Evolutionary conservation across 768 basidiomycete genomes (phyloP), one percentile per base, ranked within the genome.

Genomic region (Piloderma croceum): DNA sequence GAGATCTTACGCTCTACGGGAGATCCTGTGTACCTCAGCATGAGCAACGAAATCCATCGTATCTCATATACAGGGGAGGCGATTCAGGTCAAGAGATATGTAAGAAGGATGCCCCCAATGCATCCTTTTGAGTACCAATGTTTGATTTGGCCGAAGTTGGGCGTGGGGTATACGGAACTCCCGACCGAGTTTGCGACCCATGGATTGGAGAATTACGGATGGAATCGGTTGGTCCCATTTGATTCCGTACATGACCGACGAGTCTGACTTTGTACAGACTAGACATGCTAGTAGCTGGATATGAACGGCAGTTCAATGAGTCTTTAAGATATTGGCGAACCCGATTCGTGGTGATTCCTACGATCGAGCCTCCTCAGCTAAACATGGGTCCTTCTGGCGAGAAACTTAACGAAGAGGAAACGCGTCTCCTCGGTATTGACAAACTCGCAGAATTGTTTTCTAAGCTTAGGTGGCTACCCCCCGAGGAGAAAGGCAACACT

Each of bases 1-100:
- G 79, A 82, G 33, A 74, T 84, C 37, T 65, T 83, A 50, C 66
- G 63, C 35, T 71, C 73, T 0, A 74, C 81, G 29, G 61, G 60
- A 27, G 78, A 84, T 37, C 83, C 91, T 1, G 82, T 96, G 6
- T 98, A 86, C 64, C 71, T 98, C 39, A 90, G 90, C 50, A 92
- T 93, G 78, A 84, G 83, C 57, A 94, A 97, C 57, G 90, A 94
- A 61, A 90, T 98, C 31, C 94, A 98, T 60, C 73, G 85, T 19
- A 81, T 99, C 45, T 82, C 84, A 31, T 98, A 92, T 53, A 88
- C 83, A 33, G 87, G 88, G n/a, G 86, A 92, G 51, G 75, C 80
- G 12, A 88, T 98, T 44, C 84, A 90, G 52, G 90, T 97, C 13
- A 76, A 83, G 50, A 73, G 90, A 29, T 91, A 90, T 56, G 83